Percentiles rank a stretch among this genome's conserved stretches.
Conservation (phyloP, 108 stramenopile genomes). For the Schizochytrium sp. region DNA sequence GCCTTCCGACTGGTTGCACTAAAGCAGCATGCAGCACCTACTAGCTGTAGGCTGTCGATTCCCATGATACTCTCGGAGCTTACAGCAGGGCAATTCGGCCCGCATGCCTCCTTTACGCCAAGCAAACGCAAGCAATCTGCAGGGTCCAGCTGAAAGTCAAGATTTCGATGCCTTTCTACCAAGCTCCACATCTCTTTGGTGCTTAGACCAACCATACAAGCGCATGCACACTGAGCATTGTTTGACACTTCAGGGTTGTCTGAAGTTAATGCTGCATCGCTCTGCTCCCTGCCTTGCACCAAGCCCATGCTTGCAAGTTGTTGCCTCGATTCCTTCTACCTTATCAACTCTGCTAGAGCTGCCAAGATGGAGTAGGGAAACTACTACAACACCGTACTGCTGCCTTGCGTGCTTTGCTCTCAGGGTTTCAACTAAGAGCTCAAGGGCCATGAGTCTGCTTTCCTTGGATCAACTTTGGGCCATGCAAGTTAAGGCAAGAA, state of each 20-base stretch:
- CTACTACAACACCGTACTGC: too few species aligned
- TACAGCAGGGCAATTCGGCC: background rate
- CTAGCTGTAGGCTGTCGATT: constrained; percentile 48
- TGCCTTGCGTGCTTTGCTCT: too few species aligned
- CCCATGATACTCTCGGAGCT: background rate
- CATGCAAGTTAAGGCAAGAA: too few species aligned
- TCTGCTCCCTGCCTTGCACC: too few species aligned
- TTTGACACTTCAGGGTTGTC: background rate
- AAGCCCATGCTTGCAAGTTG: background rate
- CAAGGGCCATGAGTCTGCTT: too few species aligned
- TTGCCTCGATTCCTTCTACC: background rate
- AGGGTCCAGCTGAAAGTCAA: background rate
- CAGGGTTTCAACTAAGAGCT: too few species aligned
- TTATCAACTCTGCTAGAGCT: background rate
- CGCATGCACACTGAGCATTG: background rate
- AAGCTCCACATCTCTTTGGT: constrained; percentile 39
- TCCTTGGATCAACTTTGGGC: too few species aligned
- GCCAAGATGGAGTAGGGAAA: background rate
- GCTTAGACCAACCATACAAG: background rate
- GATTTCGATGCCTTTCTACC: background rate
- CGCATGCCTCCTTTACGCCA: background rate
- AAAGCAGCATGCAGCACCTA: background rate
- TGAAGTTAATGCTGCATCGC: too few species aligned
- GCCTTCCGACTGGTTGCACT: background rate
- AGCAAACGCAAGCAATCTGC: background rate